These are phyloP conservation scores for Rhynchospora breviuscula DNA, from an alignment of 176 grass and related monocot genomes.

Conservation along the genomic window DNA sequence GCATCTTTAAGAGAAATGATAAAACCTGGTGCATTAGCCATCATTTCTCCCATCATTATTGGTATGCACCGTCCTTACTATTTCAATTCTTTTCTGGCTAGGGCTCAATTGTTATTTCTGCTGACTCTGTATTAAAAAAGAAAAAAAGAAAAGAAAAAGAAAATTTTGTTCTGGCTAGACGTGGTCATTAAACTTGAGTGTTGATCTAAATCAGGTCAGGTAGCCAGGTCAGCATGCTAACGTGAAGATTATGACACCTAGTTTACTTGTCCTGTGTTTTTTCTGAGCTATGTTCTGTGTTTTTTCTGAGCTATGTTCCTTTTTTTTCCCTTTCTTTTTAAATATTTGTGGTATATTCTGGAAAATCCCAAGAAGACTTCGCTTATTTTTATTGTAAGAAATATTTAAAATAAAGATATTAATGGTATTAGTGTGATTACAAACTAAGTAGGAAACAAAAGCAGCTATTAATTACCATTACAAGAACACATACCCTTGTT, in stretches of 20 bases:
- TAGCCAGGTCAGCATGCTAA: neutral
- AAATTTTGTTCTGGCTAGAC: neutral
- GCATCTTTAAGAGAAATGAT: slow-evolving; percentile 97
- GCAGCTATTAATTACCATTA: neutral
- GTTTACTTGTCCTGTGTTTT: neutral
- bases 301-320: neutral
- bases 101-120: neutral
- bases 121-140: neutral
- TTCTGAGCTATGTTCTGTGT: too few relatives aligned
- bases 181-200: neutral
- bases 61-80: slow-evolving; percentile 36
- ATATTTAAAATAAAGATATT: neutral
- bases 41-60: slow-evolving; percentile 80
- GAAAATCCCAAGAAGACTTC: neutral
- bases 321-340: neutral
- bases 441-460: neutral
- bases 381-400: neutral
- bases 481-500: neutral
- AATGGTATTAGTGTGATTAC: neutral
- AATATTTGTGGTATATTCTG: neutral
- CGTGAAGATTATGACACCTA: neutral
- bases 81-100: neutral
- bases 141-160: neutral
- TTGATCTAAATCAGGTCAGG: neutral
- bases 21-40: slow-evolving; percentile 87